These are phyloP conservation scores for Lithocarpus polystachyus DNA, from an alignment of 306 rosid species.

Conservation along the genomic window DNA sequence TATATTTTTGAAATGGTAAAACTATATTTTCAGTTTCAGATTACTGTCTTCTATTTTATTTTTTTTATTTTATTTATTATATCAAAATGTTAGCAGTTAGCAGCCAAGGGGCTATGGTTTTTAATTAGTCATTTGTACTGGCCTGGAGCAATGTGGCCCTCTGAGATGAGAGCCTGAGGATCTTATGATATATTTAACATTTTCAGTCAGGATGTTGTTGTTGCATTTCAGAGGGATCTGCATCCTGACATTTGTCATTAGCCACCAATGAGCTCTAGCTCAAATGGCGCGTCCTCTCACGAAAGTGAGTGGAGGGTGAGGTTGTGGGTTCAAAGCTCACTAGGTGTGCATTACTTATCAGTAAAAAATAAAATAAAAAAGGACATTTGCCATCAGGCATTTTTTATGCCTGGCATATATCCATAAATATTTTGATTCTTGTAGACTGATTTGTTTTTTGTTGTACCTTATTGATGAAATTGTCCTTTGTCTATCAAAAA, in stretches of 20 bases:
- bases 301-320: too few relatives aligned
- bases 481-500: not conserved
- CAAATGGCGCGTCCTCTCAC: too few relatives aligned
- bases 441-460: not conserved
- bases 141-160: not conserved
- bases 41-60: not conserved
- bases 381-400: not conserved
- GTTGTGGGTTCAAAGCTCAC: too few relatives aligned
- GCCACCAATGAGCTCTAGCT: too few relatives aligned
- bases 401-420: not conserved
- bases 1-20: not conserved
- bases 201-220: not conserved
- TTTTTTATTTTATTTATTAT: not conserved
- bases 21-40: not conserved
- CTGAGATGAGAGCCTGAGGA: not conserved
- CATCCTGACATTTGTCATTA: not conserved
- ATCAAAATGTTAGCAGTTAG: not conserved
- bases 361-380: too few relatives aligned
- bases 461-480: not conserved
- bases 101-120: not conserved
- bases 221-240: not conserved
- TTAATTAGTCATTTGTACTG: not conserved
- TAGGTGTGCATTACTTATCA: too few relatives aligned
- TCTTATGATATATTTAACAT: not conserved
- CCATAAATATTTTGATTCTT: not conserved